These are phyloP conservation scores for Hypoxylon sp. DNA, from an alignment of 2,329 filamentous ascomycete species.

Conservation along the genomic window DNA sequence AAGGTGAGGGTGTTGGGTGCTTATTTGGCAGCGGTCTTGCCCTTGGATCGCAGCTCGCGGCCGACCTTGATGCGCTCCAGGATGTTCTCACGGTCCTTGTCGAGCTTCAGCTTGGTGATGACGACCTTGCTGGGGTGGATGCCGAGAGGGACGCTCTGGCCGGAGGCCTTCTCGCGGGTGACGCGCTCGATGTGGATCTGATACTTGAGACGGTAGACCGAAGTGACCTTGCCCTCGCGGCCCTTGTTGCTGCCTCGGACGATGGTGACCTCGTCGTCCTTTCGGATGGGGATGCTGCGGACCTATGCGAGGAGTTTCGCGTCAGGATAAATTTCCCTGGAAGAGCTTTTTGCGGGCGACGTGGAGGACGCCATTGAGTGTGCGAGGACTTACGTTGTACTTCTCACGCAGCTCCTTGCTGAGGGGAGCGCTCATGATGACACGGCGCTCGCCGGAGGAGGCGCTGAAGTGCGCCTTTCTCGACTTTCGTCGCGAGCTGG, in stretches of 20 bases:
- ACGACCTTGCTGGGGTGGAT: conserved; percentile 97
- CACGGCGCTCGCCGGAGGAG: conserved; percentile 91
- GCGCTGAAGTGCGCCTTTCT: conserved; percentile 98
- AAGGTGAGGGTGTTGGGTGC: background rate
- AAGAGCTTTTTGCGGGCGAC: no score
- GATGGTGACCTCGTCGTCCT: conserved; percentile 95
- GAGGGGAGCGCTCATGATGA: conserved; percentile 96
- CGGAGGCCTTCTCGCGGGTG: conserved; percentile 95
- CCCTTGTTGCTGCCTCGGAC: conserved; percentile 96
- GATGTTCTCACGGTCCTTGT: conserved; percentile 93
- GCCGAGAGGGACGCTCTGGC: conserved; percentile 93
- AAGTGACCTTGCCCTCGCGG: conserved; percentile 97
- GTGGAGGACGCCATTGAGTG: no score
- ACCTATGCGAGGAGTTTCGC: no score
- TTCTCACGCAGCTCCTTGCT: conserved; percentile 98
- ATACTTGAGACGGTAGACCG: conserved; percentile 99
- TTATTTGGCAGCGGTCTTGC: conserved; percentile 71
- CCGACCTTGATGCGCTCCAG: conserved; percentile 86
- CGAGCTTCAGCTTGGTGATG: conserved; percentile 98
- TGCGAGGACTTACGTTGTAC: conserved; percentile 83
- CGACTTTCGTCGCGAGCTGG: conserved; percentile 91
- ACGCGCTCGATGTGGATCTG: conserved; percentile 97
- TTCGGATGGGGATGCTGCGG: conserved; percentile 95
- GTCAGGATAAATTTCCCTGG: no score
- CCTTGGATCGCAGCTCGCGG: conserved; percentile 80